Percentiles rank a stretch among this genome's conserved stretches.
Evolutionary conservation across 345 rosid genomes (phyloP).

Genomic region (Dipteronia sinensis): DNA sequence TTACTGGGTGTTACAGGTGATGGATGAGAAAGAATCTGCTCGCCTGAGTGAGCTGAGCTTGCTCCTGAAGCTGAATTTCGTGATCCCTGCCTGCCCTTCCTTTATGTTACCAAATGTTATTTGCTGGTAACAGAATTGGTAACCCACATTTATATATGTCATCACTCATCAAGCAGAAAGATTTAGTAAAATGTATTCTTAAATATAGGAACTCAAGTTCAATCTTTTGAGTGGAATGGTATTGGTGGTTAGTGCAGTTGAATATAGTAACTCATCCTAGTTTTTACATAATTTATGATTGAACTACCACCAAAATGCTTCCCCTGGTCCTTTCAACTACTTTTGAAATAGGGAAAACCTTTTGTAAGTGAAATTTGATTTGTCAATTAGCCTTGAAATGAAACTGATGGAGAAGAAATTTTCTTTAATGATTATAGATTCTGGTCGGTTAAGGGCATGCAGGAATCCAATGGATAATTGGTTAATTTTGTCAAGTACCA

Average conservation of each 20-base stretch:
- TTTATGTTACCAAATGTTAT: constrained; percentile 78
- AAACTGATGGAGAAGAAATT: too few species aligned
- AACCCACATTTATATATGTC: neutral
- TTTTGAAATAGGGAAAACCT: neutral
- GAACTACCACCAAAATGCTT: neutral
- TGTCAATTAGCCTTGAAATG: neutral
- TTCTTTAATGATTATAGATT: too few species aligned
- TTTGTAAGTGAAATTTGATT: too few species aligned
- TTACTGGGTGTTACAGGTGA: constrained; percentile 42
- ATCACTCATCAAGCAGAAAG: neutral
- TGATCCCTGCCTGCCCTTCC: constrained; percentile 64
- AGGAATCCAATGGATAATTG: too few species aligned
- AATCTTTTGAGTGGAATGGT: neutral
- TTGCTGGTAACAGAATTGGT: constrained; percentile 60
- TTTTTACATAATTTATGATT: neutral
- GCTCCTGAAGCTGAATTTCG: constrained; percentile 85
- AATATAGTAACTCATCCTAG: neutral
- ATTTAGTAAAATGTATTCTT: neutral
- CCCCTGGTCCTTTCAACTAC: neutral
- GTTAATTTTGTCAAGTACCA: too few species aligned
- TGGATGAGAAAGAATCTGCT: constrained; percentile 76
- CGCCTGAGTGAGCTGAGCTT: constrained; percentile 73
- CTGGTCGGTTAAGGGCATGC: too few species aligned
- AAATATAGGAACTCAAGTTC: neutral
- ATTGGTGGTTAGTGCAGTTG: neutral